Evolutionary conservation across 2,329 filamentous ascomycete species (phyloP).

Genomic region (Fusarium pseudonygamai): DNA sequence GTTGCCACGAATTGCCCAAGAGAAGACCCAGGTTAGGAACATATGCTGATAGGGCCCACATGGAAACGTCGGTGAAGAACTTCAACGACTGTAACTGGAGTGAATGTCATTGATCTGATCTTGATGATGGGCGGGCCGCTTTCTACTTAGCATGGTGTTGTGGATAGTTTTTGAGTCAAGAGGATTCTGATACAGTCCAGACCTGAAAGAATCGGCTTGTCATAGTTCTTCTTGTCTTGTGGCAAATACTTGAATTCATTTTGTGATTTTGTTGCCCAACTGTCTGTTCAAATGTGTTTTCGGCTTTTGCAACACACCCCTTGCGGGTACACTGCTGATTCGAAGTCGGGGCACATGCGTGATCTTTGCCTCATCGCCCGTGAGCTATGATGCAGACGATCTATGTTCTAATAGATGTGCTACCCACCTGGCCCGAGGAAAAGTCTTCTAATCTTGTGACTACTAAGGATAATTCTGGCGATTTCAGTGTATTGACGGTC

Average conservation of each 20-base stretch:
- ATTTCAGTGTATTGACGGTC: neutral
- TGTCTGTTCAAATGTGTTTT: neutral
- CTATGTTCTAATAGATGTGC: neutral
- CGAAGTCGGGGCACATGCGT: neutral
- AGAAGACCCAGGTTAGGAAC: neutral
- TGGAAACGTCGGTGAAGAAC: neutral
- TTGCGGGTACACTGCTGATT: neutral
- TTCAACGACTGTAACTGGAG: neutral
- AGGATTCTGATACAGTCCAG: neutral
- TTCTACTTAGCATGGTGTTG: constrained; percentile 28
- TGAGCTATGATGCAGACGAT: neutral
- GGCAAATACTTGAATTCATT: neutral
- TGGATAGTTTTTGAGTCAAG: constrained; percentile 12
- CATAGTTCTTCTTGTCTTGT: neutral
- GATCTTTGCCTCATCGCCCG: neutral
- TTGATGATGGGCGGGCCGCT: constrained; percentile 1
- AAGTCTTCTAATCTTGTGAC: neutral
- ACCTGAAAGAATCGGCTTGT: neutral
- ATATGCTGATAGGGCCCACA: neutral
- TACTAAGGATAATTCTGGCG: neutral
- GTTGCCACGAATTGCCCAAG: neutral
- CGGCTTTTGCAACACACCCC: neutral
- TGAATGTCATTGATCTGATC: neutral
- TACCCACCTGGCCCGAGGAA: neutral
- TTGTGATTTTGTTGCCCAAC: neutral